Evolutionary conservation across 352 stramenopile species (phyloP), one percentile per base, ranked within the genome.

Genomic region (Phytopythium sindhum): DNA sequence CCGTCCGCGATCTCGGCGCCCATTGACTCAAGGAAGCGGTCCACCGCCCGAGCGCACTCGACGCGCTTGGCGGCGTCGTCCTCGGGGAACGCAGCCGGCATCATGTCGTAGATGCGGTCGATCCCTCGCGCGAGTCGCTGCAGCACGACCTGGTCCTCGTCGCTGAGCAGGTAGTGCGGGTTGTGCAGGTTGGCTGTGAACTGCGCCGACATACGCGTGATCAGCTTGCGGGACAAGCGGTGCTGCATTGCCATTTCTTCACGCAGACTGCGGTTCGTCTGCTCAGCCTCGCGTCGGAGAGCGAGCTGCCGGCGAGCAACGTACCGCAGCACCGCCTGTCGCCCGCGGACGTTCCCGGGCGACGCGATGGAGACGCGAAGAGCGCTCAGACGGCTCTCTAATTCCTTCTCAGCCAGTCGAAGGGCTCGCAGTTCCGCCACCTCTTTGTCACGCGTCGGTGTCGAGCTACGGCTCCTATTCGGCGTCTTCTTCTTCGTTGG

Each of bases 261-360:
- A 19, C 70, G 44, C 4, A 77, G 39, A 19, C 19, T 31, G 29
- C 35, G 63, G 61, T 74, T 77, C 59, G 63, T 42, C 19, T 12
- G 67, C 35, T 74, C 67, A 8, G 63, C 66, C 17, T 56, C 39
- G 23, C 62, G 61, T 41, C 70, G 60, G 2, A 59, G 60, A 26
- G 26, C 61, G 2, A 66, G 61, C 41, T 69, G 60, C 12, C 63
- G 55, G 1, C 70, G 66, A 24, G 70, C 70, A 35, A 74, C 67
- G 37, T 72, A 53, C 12, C 42, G 41, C 56, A 35, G 42, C 26
- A 26, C 24, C 23, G 39, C 56, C 21, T 61, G 56, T 15, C 42
- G 56, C 1, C 56, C 56, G 19, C 56, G 56, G 15, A 61, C 37
- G 4, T 21, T 24, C 2, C 37, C 39, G 19, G 56, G 24, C 3